A percentile compares a stretch with the other conserved stretches of the same genome.
Conservation (phyloP, 495 filamentous ascomycete species). For the Platismatia glauca region DNA sequence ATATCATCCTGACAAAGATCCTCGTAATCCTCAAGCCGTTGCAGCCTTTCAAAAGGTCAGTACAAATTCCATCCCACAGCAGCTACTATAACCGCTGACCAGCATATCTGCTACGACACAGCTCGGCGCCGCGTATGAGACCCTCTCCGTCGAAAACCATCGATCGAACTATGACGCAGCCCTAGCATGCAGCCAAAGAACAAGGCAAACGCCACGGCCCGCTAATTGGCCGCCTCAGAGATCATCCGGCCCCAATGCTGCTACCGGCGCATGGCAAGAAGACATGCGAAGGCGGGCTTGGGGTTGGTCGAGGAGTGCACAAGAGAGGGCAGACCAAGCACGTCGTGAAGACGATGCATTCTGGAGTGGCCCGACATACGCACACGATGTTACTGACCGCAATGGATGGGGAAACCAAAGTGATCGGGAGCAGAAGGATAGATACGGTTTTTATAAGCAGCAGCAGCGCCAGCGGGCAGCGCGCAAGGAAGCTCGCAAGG, state of each 20-base stretch:
- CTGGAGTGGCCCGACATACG: not conserved
- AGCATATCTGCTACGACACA: not conserved
- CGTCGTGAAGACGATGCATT: not conserved
- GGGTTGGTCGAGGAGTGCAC: not conserved
- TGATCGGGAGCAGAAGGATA: not conserved
- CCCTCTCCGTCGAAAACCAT: not conserved
- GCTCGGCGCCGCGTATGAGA: conserved; percentile 4
- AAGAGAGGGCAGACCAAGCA: not conserved
- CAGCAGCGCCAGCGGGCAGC: not conserved
- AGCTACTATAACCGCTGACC: not conserved
- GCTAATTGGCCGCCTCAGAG: not conserved
- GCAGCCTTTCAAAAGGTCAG: conserved; percentile 1
- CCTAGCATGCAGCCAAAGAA: not conserved
- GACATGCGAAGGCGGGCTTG: not conserved
- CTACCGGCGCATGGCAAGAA: not conserved
- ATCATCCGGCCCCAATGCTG: not conserved
- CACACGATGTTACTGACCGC: not conserved
- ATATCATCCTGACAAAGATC: conserved; percentile 12
- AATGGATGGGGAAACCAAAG: not conserved
- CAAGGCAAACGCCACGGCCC: not conserved
- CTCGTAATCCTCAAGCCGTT: conserved; percentile 1
- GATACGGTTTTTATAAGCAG: not conserved
- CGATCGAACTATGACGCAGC: conserved; percentile 3
- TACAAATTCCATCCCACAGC: not conserved
- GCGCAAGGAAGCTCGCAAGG: not conserved